Evolutionary conservation across 345 rosid species (phyloP).

Genomic region (Salix exigua): DNA sequence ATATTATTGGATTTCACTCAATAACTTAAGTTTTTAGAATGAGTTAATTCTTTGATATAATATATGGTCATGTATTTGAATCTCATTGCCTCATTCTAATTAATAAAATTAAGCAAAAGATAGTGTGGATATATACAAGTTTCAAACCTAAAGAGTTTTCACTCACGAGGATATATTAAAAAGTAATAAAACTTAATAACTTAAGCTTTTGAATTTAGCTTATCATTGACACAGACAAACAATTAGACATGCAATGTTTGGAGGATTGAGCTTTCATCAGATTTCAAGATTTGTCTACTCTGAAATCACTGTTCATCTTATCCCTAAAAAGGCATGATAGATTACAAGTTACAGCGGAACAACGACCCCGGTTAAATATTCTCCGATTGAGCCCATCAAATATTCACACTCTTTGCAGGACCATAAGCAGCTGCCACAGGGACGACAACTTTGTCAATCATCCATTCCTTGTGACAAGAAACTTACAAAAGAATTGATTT

Average conservation of each 20-base stretch:
- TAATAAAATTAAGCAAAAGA: no score
- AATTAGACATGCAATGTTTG: neutral
- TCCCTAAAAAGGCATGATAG: neutral
- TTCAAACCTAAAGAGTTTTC: no score
- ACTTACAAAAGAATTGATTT: slow-evolving; percentile 9
- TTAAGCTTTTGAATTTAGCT: no score
- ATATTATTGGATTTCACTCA: no score
- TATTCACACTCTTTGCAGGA: slow-evolving; percentile 70
- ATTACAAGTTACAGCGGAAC: neutral
- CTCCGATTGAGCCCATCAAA: slow-evolving; percentile 69
- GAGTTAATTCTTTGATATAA: no score
- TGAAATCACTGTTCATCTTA: neutral
- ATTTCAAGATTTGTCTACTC: neutral
- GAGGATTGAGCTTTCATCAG: neutral
- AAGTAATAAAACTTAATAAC: no score
- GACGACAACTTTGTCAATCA: slow-evolving; percentile 77
- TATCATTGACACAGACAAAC: neutral
- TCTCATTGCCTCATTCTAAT: no score
- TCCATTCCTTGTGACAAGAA: slow-evolving; percentile 58
- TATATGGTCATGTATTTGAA: no score
- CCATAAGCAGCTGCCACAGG: slow-evolving; percentile 72
- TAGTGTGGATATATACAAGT: no score
- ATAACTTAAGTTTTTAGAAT: no score
- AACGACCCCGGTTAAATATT: slow-evolving; percentile 71
- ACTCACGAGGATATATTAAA: no score